Percentiles rank a stretch among this genome's conserved stretches.
Conservation (phyloP, 2,329 filamentous ascomycete genomes). For the Ceratocystis eucalypticola region DNA sequence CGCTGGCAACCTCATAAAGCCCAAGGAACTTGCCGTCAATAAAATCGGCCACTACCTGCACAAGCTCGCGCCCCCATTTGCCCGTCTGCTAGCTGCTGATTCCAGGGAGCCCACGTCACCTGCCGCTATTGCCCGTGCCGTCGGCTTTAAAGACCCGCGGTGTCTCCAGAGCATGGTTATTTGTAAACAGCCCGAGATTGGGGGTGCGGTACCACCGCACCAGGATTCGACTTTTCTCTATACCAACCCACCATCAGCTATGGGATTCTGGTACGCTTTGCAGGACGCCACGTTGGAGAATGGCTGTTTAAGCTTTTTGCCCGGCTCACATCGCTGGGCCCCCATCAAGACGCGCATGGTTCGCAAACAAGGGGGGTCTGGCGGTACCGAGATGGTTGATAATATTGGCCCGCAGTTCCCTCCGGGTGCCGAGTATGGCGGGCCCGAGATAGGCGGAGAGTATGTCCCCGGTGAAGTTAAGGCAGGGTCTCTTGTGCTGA, state of each 20-base stretch:
- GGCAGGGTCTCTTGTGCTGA: slow-evolving; percentile 78
- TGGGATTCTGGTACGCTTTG: slow-evolving; percentile 95
- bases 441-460: slow-evolving; percentile 31
- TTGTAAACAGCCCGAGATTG: slow-evolving; percentile 95
- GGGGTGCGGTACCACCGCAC: slow-evolving; percentile 78
- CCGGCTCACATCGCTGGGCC: slow-evolving; percentile 64
- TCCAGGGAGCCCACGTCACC: slow-evolving; percentile 35
- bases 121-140: slow-evolving; percentile 49
- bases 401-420: slow-evolving; percentile 57
- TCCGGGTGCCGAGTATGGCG: slow-evolving; percentile 32
- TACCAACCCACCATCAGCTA: slow-evolving; percentile 73
- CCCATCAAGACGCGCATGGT: slow-evolving; percentile 64
- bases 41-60: slow-evolving; percentile 75
- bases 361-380: slow-evolving; percentile 37
- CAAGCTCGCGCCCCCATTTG: slow-evolving; percentile 52
- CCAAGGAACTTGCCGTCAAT: slow-evolving; percentile 78
- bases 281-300: slow-evolving; percentile 82
- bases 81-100: slow-evolving; percentile 37
- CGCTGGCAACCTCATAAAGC: slow-evolving; percentile 52
- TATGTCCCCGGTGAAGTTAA: slow-evolving; percentile 80
- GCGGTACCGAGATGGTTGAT: slow-evolving; percentile 55
- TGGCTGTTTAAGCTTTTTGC: slow-evolving; percentile 76
- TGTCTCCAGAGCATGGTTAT: slow-evolving; percentile 93
- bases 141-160: slow-evolving; percentile 65
- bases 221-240: slow-evolving; percentile 90